Evolutionary conservation across 2,329 filamentous ascomycete species (phyloP).

Genomic region (Clarireedia paspali): DNA sequence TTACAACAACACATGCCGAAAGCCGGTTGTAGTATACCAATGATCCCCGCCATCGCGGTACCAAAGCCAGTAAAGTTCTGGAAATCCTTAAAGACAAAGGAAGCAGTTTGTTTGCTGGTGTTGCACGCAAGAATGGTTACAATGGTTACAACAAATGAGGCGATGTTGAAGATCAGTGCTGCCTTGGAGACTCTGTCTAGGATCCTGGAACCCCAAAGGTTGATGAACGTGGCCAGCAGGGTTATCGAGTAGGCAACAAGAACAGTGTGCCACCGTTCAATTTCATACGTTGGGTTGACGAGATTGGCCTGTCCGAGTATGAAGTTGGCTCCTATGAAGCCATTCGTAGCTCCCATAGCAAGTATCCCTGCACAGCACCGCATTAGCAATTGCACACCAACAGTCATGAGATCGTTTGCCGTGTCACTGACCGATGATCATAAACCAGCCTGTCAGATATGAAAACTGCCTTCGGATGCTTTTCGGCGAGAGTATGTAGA

Average conservation of each 20-base stretch:
- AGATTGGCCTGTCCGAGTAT: constrained; percentile 46
- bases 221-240: constrained; percentile 36
- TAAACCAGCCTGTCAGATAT: constrained; percentile 41
- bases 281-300: constrained; percentile 41
- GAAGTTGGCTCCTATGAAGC: constrained; percentile 47
- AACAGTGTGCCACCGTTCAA: constrained; percentile 49
- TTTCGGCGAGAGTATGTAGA: constrained; percentile 45
- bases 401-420: constrained; percentile 2
- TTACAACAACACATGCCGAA: constrained; percentile 46
- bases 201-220: constrained; percentile 42
- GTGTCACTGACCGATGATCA: constrained; percentile 34
- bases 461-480: constrained; percentile 36
- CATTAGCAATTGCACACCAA: background rate
- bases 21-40: constrained; percentile 45
- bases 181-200: constrained; percentile 43
- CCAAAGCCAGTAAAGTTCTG: constrained; percentile 47
- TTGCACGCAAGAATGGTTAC: constrained; percentile 46
- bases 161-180: constrained; percentile 45
- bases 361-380: constrained; percentile 23
- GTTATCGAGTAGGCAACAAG: constrained; percentile 44
- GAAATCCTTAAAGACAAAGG: constrained; percentile 48
- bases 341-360: constrained; percentile 47
- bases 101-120: constrained; percentile 43
- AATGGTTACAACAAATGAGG: constrained; percentile 43
- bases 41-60: constrained; percentile 40